A percentile compares a stretch with the other conserved stretches of the same genome.
Conservation (phyloP, 163 green algal genomes). For the Chlorella variabilis region DNA sequence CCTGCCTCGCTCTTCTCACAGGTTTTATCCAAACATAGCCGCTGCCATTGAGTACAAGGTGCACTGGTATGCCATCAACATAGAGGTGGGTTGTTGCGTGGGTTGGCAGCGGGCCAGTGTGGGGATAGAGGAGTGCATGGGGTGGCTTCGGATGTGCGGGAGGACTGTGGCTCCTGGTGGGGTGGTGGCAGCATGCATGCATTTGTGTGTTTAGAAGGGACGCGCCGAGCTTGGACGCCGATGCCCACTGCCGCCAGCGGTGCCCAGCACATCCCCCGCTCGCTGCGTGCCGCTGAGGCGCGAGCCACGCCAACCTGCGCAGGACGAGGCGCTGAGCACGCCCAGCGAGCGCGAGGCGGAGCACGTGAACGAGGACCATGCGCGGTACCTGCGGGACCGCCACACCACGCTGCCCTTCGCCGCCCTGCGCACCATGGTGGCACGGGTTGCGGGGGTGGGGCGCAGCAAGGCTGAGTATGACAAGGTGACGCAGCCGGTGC, state of each 20-base stretch:
- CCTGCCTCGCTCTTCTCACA: no score
- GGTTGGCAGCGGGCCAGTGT: not conserved
- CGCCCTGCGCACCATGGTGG: not conserved
- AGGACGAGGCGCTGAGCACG: not conserved
- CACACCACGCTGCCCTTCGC: slow-evolving; percentile 16
- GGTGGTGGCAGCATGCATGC: not conserved
- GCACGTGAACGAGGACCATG: not conserved
- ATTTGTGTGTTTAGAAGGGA: no score
- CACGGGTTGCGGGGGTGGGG: not conserved
- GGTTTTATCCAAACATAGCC: not conserved
- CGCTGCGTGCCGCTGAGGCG: no score
- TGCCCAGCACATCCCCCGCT: no score
- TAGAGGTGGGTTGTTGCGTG: not conserved
- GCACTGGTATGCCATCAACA: slow-evolving; percentile 10
- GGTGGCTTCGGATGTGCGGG: no score
- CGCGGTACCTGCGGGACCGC: not conserved
- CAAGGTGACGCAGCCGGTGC: not conserved
- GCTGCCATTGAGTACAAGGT: not conserved
- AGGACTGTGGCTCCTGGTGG: no score
- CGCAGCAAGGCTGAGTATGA: not conserved
- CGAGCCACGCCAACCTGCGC: no score
- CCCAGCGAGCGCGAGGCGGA: not conserved
- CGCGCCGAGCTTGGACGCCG: no score
- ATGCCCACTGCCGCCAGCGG: no score
- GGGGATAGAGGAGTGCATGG: not conserved